Conservation (phyloP, 2,329 filamentous ascomycete genomes). For the Sclerotinia glacialis region DNA sequence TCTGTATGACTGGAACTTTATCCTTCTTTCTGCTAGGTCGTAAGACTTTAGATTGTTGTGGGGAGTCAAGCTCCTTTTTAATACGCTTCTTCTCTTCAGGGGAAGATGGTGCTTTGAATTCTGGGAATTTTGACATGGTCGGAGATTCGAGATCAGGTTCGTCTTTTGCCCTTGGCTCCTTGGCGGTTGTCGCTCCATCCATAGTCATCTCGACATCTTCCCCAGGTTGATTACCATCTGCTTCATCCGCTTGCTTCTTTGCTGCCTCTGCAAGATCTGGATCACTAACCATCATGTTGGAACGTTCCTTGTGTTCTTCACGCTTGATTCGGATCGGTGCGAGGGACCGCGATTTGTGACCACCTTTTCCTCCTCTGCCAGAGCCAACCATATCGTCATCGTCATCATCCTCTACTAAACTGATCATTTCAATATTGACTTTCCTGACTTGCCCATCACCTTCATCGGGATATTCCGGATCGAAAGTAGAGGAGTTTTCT, state of each 20-base stretch:
- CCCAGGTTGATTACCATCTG: constrained; percentile 1
- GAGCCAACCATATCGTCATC: constrained; percentile 25
- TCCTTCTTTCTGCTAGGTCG: constrained; percentile 9
- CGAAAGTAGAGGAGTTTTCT: constrained; percentile 17
- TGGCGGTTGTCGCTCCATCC: not conserved
- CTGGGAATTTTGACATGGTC: constrained; percentile 12
- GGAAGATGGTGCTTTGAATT: constrained; percentile 14
- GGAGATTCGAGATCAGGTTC: constrained; percentile 18
- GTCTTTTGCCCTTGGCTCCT: constrained; percentile 1
- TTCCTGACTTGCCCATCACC: constrained; percentile 30
- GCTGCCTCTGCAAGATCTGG: constrained; percentile 22
- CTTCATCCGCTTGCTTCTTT: constrained; percentile 22
- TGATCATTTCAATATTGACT: constrained; percentile 38
- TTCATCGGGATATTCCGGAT: constrained; percentile 36
- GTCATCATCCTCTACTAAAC: constrained; percentile 30
- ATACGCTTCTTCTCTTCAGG: constrained; percentile 17
- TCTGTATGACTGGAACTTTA: constrained; percentile 47
- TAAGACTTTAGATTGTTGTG: not conserved
- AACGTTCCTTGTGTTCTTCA: constrained; percentile 37
- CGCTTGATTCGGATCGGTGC: constrained; percentile 37
- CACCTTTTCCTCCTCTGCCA: constrained; percentile 24
- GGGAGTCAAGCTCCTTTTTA: constrained; percentile 13
- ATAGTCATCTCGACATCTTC: constrained; percentile 8
- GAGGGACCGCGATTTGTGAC: constrained; percentile 25
- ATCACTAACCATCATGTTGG: constrained; percentile 30